Conservation (phyloP, 1,284 basidiomycete genomes). For the Serendipita sp. region DNA sequence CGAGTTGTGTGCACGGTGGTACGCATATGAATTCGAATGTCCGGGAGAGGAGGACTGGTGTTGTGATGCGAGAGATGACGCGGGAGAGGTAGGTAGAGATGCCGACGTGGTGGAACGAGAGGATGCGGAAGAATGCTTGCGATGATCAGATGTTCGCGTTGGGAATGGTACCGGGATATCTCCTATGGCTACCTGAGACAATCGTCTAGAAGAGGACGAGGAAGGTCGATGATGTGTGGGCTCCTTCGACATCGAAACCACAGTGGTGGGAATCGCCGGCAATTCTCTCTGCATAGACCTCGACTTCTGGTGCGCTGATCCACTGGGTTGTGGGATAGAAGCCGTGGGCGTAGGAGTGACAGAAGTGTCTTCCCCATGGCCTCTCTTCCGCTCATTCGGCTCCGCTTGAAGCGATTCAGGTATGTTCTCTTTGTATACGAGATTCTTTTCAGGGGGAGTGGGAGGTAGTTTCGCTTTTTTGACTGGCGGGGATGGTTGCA, state of each 20-base stretch:
- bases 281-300: not conserved
- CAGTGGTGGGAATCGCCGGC: conserved; percentile 2
- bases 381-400: conserved; percentile 12
- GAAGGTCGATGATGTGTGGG: not conserved
- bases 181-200: not conserved
- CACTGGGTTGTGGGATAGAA: not conserved
- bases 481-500: not conserved
- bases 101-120: not conserved
- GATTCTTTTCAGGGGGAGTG: conserved; percentile 21
- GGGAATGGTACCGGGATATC: not conserved
- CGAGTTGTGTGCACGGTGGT: not conserved
- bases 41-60: not conserved
- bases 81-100: not conserved
- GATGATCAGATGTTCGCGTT: conserved; percentile 2
- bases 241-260: not conserved
- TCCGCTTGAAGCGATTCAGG: conserved; percentile 16
- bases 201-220: not conserved
- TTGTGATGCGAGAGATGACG: not conserved
- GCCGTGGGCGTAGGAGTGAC: not conserved
- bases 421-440: not conserved
- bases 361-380: not conserved
- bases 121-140: conserved; percentile 2
- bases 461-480: not conserved
- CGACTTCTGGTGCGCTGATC: not conserved
- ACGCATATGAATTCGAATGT: not conserved